Conservation (phyloP, 352 stramenopile genomes). For the Globisporangium radiosum region DNA sequence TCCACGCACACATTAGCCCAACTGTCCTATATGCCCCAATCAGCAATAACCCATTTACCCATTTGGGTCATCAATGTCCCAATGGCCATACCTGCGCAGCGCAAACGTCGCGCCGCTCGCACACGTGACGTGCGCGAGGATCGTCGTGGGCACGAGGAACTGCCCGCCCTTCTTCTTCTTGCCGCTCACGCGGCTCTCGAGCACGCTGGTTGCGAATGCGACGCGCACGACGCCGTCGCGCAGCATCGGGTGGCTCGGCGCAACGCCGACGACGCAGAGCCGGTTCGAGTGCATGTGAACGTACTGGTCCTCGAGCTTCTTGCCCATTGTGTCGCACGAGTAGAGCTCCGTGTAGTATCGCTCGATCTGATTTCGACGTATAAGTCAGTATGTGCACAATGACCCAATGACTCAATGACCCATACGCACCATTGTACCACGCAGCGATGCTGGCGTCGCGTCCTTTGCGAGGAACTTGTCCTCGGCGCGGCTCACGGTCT, state of each 20-base stretch:
- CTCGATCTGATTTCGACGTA: slow-evolving; percentile 42
- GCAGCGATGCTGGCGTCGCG: slow-evolving; percentile 31
- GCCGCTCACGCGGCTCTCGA: slow-evolving; percentile 66
- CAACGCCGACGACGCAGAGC: slow-evolving; percentile 75
- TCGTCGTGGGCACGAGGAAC: slow-evolving; percentile 62
- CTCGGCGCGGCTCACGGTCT: slow-evolving; percentile 51
- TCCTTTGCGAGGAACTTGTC: slow-evolving; percentile 49
- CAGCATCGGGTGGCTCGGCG: slow-evolving; percentile 62
- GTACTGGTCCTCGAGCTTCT: slow-evolving; percentile 69
- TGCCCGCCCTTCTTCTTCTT: slow-evolving; percentile 87
- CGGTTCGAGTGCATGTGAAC: slow-evolving; percentile 89
- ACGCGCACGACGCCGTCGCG: slow-evolving; percentile 46
- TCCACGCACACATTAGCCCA: not conserved
- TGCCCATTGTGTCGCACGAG: slow-evolving; percentile 70
- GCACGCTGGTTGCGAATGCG: slow-evolving; percentile 55
- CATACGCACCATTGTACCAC: slow-evolving; percentile 59
- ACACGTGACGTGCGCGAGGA: slow-evolving; percentile 62
- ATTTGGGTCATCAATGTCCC: not conserved
- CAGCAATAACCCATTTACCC: no score
- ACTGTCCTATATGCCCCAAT: no score
- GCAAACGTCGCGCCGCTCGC: slow-evolving; percentile 51
- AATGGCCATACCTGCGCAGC: slow-evolving; percentile 34
- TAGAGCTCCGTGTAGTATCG: slow-evolving; percentile 86
- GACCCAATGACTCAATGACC: not conserved
- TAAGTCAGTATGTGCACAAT: not conserved